These are phyloP conservation scores for Gyrodon lividus DNA, from an alignment of 768 basidiomycete genomes.

Conservation along the genomic window DNA sequence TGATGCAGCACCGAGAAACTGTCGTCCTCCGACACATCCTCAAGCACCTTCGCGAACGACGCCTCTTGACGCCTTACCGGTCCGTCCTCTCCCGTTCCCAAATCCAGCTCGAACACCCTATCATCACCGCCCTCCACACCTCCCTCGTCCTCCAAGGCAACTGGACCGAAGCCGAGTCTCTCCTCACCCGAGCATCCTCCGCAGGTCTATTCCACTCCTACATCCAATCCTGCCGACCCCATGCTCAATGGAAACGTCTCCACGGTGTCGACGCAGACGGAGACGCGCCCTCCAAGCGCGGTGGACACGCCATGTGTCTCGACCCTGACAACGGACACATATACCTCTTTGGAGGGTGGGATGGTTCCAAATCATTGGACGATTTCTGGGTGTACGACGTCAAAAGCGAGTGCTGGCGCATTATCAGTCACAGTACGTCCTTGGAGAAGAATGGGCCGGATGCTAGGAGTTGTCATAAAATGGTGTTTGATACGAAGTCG, in stretches of 20 bases:
- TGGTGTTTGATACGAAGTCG: conserved; percentile 72
- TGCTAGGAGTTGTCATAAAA: conserved; percentile 76
- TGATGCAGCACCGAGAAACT: conserved; percentile 60
- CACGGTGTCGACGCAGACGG: conserved; percentile 59
- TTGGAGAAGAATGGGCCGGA: conserved; percentile 64
- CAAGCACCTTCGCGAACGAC: conserved; percentile 76
- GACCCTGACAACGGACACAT: conserved; percentile 60
- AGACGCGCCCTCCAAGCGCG: conserved; percentile 63
- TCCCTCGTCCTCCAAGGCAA: conserved; percentile 65
- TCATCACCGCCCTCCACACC: conserved; percentile 63
- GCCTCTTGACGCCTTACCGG: conserved; percentile 64
- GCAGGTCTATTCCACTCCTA: conserved; percentile 63
- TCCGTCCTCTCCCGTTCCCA: conserved; percentile 54
- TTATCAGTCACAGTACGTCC: conserved; percentile 55
- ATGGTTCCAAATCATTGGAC: conserved; percentile 67
- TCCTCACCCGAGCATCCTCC: conserved; percentile 48
- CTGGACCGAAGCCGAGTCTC: conserved; percentile 56
- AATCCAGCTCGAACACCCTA: conserved; percentile 65
- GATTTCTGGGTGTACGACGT: conserved; percentile 80
- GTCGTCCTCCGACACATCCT: conserved; percentile 64
- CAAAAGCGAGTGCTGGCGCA: conserved; percentile 55
- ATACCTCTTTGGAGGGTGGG: conserved; percentile 80
- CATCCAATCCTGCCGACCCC: conserved; percentile 54
- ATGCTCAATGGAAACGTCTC: conserved; percentile 60
- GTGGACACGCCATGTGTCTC: conserved; percentile 83